Evolutionary conservation across 257 asterid species (phyloP).

Genomic region (Datura wrightii): DNA sequence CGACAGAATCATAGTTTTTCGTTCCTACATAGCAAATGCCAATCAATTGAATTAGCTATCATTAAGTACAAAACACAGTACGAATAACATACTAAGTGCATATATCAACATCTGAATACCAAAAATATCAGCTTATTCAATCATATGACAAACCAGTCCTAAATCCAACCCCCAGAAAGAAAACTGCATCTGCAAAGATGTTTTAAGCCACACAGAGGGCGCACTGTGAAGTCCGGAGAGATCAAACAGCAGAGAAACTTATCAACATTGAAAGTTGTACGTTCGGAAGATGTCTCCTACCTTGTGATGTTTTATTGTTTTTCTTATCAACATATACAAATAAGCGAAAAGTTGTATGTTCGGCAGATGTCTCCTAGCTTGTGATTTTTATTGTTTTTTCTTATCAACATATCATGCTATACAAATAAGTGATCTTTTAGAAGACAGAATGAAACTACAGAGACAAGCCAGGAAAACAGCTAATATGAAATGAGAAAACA

Average conservation of each 20-base stretch:
- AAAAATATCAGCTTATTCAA: conserved; percentile 2
- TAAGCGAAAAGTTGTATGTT: not conserved
- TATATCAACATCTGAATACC: not conserved
- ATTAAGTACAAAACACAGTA: not conserved
- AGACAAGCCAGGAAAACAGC: not conserved
- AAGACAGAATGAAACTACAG: not conserved
- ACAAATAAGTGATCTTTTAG: too few relatives aligned
- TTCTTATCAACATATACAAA: not conserved
- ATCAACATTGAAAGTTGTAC: not conserved
- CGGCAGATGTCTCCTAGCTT: not conserved
- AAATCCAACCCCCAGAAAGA: not conserved
- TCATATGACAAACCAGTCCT: not conserved
- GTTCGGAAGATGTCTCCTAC: not conserved
- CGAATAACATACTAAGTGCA: not conserved
- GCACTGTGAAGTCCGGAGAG: not conserved
- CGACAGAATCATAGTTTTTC: conserved; percentile 71
- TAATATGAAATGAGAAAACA: not conserved
- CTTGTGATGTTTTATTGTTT: not conserved
- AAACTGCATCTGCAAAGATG: not conserved
- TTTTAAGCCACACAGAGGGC: not conserved
- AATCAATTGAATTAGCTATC: conserved; percentile 24
- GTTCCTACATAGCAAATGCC: conserved; percentile 54
- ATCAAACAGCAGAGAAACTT: not conserved
- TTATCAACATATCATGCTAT: not conserved
- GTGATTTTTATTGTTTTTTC: not conserved